These are phyloP conservation scores for Babjeviella inositovora DNA, from an alignment of 805 yeast genomes.

Conservation along the genomic window DNA sequence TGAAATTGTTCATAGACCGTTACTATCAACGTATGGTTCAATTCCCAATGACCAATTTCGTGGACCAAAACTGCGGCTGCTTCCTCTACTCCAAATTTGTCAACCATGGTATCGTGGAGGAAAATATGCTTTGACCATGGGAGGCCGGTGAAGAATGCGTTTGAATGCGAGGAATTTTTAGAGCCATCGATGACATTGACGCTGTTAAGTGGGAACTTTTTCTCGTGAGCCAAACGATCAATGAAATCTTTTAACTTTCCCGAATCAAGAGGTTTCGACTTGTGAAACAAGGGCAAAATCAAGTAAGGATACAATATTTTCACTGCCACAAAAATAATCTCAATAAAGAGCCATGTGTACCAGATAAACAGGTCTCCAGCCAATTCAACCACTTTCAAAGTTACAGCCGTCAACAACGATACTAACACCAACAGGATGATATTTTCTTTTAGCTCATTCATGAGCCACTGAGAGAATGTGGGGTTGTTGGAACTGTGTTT, in stretches of 20 bases:
- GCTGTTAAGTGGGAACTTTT: constrained; percentile 75
- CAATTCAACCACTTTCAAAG: constrained; percentile 66
- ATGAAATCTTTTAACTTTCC: constrained; percentile 78
- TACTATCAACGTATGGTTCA: constrained; percentile 73
- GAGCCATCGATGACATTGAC: constrained; percentile 93
- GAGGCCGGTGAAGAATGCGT: constrained; percentile 90
- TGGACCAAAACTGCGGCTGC: constrained; percentile 95
- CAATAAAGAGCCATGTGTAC: constrained; percentile 60
- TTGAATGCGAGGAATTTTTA: constrained; percentile 88
- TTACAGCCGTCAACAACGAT: constrained; percentile 55
- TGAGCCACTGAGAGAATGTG: constrained; percentile 54
- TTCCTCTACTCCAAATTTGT: constrained; percentile 60
- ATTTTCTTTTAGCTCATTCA: constrained; percentile 52
- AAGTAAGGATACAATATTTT: constrained; percentile 71
- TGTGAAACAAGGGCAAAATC: constrained; percentile 88
- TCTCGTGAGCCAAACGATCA: constrained; percentile 59
- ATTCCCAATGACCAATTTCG: constrained; percentile 96
- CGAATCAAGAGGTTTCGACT: constrained; percentile 75
- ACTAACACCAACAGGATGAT: constrained; percentile 42
- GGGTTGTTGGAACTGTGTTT: constrained; percentile 85
- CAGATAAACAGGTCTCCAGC: constrained; percentile 72
- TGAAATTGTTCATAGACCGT: constrained; percentile 50
- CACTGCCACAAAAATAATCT: constrained; percentile 55
- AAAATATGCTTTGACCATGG: constrained; percentile 98
- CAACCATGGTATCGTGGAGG: constrained; percentile 78